Percentiles rank a stretch among this genome's conserved stretches.
Conservation (phyloP, 202 grass and related monocot species). For the Setaria viridis region DNA sequence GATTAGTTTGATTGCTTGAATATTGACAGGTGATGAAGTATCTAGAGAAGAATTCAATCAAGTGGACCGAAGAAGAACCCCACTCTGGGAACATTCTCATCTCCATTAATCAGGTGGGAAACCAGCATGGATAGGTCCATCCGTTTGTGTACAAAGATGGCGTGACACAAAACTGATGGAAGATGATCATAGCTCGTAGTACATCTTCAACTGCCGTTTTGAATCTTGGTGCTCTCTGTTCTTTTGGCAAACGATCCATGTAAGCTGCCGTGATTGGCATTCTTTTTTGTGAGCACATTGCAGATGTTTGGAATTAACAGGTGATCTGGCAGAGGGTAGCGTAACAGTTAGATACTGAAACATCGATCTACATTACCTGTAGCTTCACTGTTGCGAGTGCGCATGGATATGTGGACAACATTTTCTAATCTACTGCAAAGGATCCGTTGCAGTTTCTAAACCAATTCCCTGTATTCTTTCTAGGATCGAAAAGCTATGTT, state of each 20-base stretch:
- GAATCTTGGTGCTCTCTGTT: constrained; percentile 21
- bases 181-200: constrained; percentile 20
- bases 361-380: not conserved
- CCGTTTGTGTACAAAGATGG: constrained; percentile 10
- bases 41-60: constrained; percentile 72
- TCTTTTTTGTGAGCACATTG: constrained; percentile 27
- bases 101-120: constrained; percentile 66
- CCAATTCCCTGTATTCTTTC: not conserved
- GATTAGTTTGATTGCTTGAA: constrained; percentile 20
- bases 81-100: constrained; percentile 58
- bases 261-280: constrained; percentile 18
- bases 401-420: not conserved
- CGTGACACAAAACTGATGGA: constrained; percentile 32
- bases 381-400: not conserved
- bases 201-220: constrained; percentile 24
- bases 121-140: constrained; percentile 38
- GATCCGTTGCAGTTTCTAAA: not conserved
- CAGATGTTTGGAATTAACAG: not conserved
- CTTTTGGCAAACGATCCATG: constrained; percentile 24
- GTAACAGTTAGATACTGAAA: not conserved
- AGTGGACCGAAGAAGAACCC: constrained; percentile 67
- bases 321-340: constrained; percentile 16
- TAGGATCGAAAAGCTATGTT: not conserved
- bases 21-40: constrained; percentile 64
- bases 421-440: not conserved